Conservation (phyloP, 768 basidiomycete genomes). For the Fomitopsis serialis region DNA sequence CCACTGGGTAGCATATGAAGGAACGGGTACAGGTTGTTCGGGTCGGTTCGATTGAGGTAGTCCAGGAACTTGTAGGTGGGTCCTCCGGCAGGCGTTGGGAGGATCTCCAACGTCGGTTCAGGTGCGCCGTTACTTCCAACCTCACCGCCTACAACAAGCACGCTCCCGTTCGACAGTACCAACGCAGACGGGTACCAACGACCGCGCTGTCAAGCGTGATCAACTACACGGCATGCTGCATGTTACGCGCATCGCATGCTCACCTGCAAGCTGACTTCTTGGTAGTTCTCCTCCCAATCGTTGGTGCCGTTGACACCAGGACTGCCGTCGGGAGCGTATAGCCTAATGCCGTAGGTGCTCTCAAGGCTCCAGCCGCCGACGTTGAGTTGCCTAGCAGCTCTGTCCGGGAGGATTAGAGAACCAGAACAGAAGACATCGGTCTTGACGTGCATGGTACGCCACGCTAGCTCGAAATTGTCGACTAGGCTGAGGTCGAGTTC, state of each 20-base stretch:
- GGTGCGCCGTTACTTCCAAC: conserved; percentile 61
- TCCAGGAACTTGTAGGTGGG: conserved; percentile 56
- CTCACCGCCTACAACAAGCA: conserved; percentile 74
- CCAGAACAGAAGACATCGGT: conserved; percentile 80
- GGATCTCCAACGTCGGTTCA: conserved; percentile 64
- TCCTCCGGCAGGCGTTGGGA: conserved; percentile 64
- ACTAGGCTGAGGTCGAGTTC: conserved; percentile 65
- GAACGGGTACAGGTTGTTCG: conserved; percentile 79
- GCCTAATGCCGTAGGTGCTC: conserved; percentile 67
- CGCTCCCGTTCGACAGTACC: conserved; percentile 66
- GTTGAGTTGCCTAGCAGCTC: conserved; percentile 58
- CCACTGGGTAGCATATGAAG: conserved; percentile 65
- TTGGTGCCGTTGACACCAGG: conserved; percentile 68
- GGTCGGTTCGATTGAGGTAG: conserved; percentile 67
- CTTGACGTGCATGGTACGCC: conserved; percentile 74
- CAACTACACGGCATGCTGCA: neutral
- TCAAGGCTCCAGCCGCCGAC: conserved; percentile 68
- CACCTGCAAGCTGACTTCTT: conserved; percentile 57
- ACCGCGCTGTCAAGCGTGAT: conserved; percentile 34
- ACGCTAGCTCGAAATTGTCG: conserved; percentile 39
- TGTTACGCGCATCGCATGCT: conserved; percentile 2
- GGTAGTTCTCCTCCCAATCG: conserved; percentile 74
- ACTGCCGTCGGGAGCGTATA: conserved; percentile 67
- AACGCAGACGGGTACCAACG: conserved; percentile 73
- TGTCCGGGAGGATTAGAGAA: conserved; percentile 70